A percentile compares a stretch with the other conserved stretches of the same genome.
phyloP scores from a whole-genome alignment of 2,329 filamentous ascomycete species.

The Helminthosporium solani region DNA sequence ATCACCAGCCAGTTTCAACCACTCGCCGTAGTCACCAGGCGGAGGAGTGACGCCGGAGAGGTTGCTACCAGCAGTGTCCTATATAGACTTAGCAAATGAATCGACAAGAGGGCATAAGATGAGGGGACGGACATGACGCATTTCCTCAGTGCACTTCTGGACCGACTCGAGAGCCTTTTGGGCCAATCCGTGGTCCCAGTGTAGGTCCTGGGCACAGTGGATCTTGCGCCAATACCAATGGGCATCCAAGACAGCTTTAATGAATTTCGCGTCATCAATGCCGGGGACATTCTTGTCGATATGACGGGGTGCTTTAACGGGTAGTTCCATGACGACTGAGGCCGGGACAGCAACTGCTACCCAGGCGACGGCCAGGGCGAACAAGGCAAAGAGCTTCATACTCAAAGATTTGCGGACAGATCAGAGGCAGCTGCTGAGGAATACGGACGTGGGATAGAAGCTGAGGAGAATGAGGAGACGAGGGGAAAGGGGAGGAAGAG shows the following conservation, averaged over 20 bases:
- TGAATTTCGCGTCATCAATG: slow-evolving; percentile 32
- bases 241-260: slow-evolving; percentile 34
- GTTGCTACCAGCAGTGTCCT: slow-evolving; percentile 38
- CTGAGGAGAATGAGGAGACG: background rate
- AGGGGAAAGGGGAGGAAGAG: background rate
- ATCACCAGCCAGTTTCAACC: slow-evolving; percentile 32
- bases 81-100: background rate
- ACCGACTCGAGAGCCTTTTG: slow-evolving; percentile 27
- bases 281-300: slow-evolving; percentile 22
- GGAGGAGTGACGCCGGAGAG: slow-evolving; percentile 30
- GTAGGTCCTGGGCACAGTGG: slow-evolving; percentile 39
- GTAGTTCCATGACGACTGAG: slow-evolving; percentile 7
- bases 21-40: slow-evolving; percentile 24
- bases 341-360: slow-evolving; percentile 24
- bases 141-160: slow-evolving; percentile 23
- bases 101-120: background rate
- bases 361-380: slow-evolving; percentile 21
- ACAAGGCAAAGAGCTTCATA: slow-evolving; percentile 32
- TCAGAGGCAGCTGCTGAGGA: background rate
- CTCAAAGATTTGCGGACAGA: slow-evolving; percentile 1
- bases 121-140: slow-evolving; percentile 28
- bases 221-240: slow-evolving; percentile 41
- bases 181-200: slow-evolving; percentile 33
- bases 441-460: background rate
- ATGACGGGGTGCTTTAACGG: background rate